Conservation (phyloP, 352 stramenopile genomes). For the Phytophthora tubulina region DNA sequence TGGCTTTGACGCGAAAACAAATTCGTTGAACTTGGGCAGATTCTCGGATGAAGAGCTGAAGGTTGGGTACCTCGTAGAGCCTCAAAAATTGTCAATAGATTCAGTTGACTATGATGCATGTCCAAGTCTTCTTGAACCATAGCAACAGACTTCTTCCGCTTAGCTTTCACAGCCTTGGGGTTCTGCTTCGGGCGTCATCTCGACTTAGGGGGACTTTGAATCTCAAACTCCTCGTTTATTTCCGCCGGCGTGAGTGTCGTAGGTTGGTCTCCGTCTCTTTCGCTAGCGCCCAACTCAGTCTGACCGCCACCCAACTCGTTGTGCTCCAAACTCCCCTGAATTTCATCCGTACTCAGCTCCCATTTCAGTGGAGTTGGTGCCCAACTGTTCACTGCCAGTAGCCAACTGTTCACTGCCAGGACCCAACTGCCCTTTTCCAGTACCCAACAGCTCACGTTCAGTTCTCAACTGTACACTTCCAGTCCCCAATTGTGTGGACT, state of each 20-base stretch:
- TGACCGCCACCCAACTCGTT: too few relatives aligned
- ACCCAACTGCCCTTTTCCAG: not conserved
- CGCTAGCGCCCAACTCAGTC: not conserved
- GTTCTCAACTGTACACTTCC: too few relatives aligned
- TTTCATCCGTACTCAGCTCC: too few relatives aligned
- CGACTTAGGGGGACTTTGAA: constrained; percentile 4
- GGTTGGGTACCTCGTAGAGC: not conserved
- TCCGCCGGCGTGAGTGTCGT: too few relatives aligned
- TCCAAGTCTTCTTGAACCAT: constrained; percentile 20
- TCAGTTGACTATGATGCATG: constrained; percentile 5
- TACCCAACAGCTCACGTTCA: too few relatives aligned
- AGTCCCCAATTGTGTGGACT: too few relatives aligned
- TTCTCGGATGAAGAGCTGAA: constrained; percentile 6
- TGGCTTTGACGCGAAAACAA: not conserved
- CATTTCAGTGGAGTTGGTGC: too few relatives aligned
- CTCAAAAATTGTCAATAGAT: not conserved
- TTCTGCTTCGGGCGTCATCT: constrained; percentile 19
- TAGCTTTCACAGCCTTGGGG: constrained; percentile 15
- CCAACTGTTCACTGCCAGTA: not conserved
- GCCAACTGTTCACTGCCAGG: constrained; percentile 1
- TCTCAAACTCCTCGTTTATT: not conserved
- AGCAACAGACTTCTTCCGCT: constrained; percentile 1
- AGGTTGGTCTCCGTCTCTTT: not conserved
- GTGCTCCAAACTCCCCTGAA: too few relatives aligned
- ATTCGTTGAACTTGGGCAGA: constrained; percentile 3